Evolutionary conservation across 768 basidiomycete genomes (phyloP).

Genomic region (Mycena albidolilacea): DNA sequence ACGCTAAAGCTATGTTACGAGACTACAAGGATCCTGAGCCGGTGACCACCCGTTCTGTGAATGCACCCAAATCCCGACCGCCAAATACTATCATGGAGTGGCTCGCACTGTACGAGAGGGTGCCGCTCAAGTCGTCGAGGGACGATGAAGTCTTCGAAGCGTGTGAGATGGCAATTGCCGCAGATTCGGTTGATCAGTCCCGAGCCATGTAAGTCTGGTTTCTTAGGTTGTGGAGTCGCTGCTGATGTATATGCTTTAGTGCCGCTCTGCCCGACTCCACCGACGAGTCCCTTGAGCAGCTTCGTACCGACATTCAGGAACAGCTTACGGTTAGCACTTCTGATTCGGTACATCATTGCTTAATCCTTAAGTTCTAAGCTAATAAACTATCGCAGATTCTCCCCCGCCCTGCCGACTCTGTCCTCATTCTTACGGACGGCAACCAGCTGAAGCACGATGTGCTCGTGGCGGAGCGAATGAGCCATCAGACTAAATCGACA

Average conservation of each 20-base stretch:
- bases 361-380: background rate
- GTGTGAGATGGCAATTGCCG: conserved; percentile 40
- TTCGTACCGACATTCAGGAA: background rate
- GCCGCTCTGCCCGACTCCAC: conserved; percentile 29
- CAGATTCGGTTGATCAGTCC: conserved; percentile 31
- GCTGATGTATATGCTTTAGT: background rate
- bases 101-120: background rate
- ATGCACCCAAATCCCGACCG: background rate
- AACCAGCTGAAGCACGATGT: background rate
- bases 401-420: background rate
- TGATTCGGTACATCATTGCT: background rate
- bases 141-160: conserved; percentile 31
- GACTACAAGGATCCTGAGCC: background rate
- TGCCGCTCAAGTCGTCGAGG: background rate
- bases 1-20: background rate
- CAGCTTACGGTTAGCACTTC: background rate
- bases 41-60: too few species aligned
- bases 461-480: conserved; percentile 21
- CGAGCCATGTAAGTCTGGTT: conserved; percentile 28
- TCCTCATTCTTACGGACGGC: background rate
- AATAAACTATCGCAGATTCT: background rate
- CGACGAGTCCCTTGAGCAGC: conserved; percentile 1
- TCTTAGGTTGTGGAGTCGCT: too few species aligned
- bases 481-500: conserved; percentile 35
- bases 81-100: background rate